phyloP scores from a whole-genome alignment of 2,329 filamentous ascomycete species.

The Aspergillus spinulosporus region DNA sequence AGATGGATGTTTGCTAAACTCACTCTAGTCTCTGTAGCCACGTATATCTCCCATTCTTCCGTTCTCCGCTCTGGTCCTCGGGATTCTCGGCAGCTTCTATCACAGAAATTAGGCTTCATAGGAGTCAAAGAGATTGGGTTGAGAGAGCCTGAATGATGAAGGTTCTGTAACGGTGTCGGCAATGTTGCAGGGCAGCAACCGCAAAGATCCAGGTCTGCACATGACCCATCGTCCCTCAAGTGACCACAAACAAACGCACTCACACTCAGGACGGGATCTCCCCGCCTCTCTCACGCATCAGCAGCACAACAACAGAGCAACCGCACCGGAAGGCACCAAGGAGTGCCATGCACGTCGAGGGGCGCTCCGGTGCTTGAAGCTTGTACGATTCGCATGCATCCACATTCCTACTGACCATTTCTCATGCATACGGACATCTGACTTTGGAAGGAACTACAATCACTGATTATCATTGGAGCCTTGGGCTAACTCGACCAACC shows the following conservation, averaged over 20 bases:
- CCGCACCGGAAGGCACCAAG: background rate
- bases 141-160: background rate
- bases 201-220: too few species aligned
- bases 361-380: slow-evolving; percentile 6
- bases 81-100: background rate
- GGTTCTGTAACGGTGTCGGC: background rate
- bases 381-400: background rate
- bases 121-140: slow-evolving; percentile 1
- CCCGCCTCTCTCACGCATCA: background rate
- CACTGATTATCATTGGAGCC: background rate
- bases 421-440: background rate
- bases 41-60: background rate
- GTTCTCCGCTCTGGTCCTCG: slow-evolving; percentile 1
- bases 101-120: background rate
- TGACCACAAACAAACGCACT: background rate
- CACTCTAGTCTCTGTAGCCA: background rate
- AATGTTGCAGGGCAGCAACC: background rate
- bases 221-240: too few species aligned
- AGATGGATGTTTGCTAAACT: background rate
- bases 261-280: background rate
- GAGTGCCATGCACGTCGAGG: slow-evolving; percentile 12
- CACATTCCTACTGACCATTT: background rate
- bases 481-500: background rate
- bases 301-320: background rate
- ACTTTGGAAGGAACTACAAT: background rate